phyloP scores from a whole-genome alignment of 257 asterid species.

The Solanum sparsipilum region DNA sequence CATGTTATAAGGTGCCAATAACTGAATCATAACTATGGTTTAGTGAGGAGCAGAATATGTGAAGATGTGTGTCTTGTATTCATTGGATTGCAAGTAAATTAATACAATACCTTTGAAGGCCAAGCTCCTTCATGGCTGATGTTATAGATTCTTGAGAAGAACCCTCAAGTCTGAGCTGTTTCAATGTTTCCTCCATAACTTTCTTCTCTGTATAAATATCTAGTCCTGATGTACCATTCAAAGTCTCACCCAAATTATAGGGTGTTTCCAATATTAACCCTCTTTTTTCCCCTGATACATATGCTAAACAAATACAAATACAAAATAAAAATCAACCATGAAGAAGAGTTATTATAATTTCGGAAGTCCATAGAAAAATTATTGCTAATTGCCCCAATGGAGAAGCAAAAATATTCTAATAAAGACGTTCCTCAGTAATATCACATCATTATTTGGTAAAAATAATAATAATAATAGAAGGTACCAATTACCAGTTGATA shows the following conservation, averaged over 20 bases:
- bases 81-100: not conserved
- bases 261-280: slow-evolving; percentile 30
- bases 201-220: slow-evolving; percentile 29
- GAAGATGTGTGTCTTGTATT: not conserved
- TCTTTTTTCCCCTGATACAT: slow-evolving; percentile 28
- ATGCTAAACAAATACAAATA: slow-evolving; percentile 15
- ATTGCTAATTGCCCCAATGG: not conserved
- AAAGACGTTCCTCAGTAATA: not conserved
- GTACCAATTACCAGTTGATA: slow-evolving; percentile 57
- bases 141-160: slow-evolving; percentile 5
- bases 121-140: slow-evolving; percentile 29
- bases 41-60: not conserved
- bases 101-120: slow-evolving; percentile 20
- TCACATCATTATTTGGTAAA: not conserved
- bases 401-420: not conserved
- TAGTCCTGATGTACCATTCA: slow-evolving; percentile 23
- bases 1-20: not conserved
- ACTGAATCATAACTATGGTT: not conserved
- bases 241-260: slow-evolving; percentile 14
- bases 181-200: slow-evolving; percentile 15
- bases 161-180: slow-evolving; percentile 10
- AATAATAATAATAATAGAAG: not conserved
- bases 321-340: too few relatives aligned
- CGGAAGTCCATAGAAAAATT: too few relatives aligned
- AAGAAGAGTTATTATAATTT: too few relatives aligned